Percentiles rank a stretch among this genome's conserved stretches.
Conservation (phyloP, 2,329 filamentous ascomycete species). For the Spiromastix sp. region DNA sequence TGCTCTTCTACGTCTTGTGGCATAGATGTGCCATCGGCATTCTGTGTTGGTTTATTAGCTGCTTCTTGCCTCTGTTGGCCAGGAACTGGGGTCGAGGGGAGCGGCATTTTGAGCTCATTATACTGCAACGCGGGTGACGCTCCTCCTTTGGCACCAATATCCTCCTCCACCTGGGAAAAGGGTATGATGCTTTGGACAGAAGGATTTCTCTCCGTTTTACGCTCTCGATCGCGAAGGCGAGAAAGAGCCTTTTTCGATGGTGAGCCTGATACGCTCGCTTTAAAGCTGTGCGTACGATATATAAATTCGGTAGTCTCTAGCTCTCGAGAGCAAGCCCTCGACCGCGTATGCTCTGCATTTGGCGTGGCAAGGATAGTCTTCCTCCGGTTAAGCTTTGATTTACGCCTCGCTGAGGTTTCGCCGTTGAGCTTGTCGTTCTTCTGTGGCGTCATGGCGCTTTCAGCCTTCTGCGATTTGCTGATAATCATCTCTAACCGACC, state of each 20-base stretch:
- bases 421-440: neutral
- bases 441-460: no score
- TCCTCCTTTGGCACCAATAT: constrained; percentile 11
- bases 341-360: constrained; percentile 1
- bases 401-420: no score
- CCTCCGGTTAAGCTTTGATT: neutral
- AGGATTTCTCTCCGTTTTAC: neutral
- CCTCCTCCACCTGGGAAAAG: constrained; percentile 21
- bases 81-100: constrained; percentile 17
- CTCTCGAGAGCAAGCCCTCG: constrained; percentile 3
- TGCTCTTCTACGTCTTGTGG: neutral
- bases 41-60: neutral
- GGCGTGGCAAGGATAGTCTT: constrained; percentile 2
- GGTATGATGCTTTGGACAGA: constrained; percentile 18
- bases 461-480: no score
- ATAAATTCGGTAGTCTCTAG: constrained; percentile 8
- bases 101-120: constrained; percentile 20
- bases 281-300: constrained; percentile 9
- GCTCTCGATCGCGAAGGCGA: neutral
- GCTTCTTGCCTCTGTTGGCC: neutral
- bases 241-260: constrained; percentile 1
- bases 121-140: constrained; percentile 14
- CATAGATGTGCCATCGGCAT: neutral
- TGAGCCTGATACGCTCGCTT: constrained; percentile 6
- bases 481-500: constrained; percentile 7